phyloP scores from a whole-genome alignment of 1,284 basidiomycete species.

The Psilocybe mexicana region DNA sequence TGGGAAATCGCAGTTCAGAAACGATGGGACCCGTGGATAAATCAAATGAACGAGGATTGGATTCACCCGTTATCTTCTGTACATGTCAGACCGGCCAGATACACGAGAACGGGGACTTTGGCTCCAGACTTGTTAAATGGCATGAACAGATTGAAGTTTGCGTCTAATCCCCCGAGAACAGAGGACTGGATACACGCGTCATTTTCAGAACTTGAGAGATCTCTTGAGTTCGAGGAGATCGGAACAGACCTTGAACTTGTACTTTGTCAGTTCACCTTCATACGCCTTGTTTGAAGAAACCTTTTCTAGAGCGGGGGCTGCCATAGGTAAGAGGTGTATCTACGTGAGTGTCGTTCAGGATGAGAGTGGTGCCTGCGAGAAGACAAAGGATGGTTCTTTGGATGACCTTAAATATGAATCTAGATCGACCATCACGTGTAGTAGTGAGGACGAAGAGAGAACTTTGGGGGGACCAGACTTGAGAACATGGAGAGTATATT shows the following conservation, averaged over 20 bases:
- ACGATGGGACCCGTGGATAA: constrained; percentile 20
- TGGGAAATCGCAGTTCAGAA: constrained; percentile 28
- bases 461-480: constrained; percentile 2
- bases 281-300: constrained; percentile 80
- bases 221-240: neutral
- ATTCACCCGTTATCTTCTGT: constrained; percentile 90
- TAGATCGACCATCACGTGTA: constrained; percentile 19
- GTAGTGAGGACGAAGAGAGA: constrained; percentile 4
- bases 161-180: constrained; percentile 76
- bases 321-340: constrained; percentile 1
- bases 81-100: constrained; percentile 92
- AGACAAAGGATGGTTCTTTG: neutral
- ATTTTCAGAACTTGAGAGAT: neutral
- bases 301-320: constrained; percentile 48
- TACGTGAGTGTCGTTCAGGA: neutral
- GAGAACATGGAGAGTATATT: neutral
- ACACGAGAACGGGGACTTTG: constrained; percentile 84
- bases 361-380: neutral
- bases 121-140: constrained; percentile 60
- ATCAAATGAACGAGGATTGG: neutral
- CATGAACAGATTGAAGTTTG: constrained; percentile 91
- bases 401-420: constrained; percentile 11
- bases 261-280: constrained; percentile 81
- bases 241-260: constrained; percentile 73
- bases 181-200: constrained; percentile 42